Evolutionary conservation across 805 yeast species (phyloP), one percentile per base, ranked within the genome.

Genomic region (Candida tallmaniae): DNA sequence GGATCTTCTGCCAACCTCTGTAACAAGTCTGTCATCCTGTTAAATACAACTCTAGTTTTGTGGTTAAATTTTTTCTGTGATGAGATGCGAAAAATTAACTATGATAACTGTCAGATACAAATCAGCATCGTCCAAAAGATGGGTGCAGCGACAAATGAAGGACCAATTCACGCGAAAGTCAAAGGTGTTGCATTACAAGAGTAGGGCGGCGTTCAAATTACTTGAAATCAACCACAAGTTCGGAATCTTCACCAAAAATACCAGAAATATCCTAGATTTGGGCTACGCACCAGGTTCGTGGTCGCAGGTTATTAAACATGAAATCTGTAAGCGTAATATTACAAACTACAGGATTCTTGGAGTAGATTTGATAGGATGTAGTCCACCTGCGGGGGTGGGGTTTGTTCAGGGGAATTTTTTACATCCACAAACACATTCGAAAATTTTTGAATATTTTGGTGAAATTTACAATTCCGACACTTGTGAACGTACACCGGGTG

Each of bases 241-340:
- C 58, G 56, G 65, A 21, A 40, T 93, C 2, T 79, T 90, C 54
- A 52, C 41, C 30, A 56, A 60, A 25, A 68, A 68, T 2, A 68
- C 76, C 0, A 68, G 62, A 44, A 73, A 77, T 27, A 83, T 93
- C 1, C 76, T 93, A 4, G 98, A 93, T 61, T 62, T 93, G 29
- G 96, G 96, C 0, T 88, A 78, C 55, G 95, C 96, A 0, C 96
- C 96, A 0, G 96, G 96, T 0, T 88, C 95, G 3, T 87, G 96
- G 96, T 76, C 90, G 6, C 95, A 87, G 52, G 89, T 86, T 1
- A 89, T 90, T 0, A 60, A 73, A 6, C 74, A 74, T 34, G 55
- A 73, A 36, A 34, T 45, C 27, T 33, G 29, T 3, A 28, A 56
- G 13, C 69, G 4, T 70, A 34, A 21, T 10, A 22, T 20, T 8